phyloP scores from a whole-genome alignment of 768 basidiomycete genomes.

The Amanita phalloides region DNA sequence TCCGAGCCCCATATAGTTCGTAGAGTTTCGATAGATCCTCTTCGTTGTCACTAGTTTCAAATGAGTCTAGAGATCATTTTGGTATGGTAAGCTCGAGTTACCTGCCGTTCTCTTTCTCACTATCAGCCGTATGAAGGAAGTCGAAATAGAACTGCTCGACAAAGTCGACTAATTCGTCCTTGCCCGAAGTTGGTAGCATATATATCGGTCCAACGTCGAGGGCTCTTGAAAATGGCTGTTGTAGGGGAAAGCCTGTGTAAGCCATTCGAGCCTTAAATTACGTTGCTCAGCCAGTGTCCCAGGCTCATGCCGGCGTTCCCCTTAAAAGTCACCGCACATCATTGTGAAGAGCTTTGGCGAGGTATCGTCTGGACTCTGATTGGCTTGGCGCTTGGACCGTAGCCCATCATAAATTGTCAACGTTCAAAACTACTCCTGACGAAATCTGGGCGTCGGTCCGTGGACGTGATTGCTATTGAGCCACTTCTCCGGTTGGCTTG shows the following conservation, averaged over 20 bases:
- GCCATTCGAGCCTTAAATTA: background rate
- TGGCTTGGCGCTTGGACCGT: background rate
- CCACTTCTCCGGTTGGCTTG: background rate
- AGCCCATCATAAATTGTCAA: background rate
- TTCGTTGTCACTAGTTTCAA: conserved; percentile 11
- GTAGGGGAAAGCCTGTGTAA: background rate
- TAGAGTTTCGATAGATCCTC: conserved; percentile 19
- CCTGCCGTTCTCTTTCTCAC: conserved; percentile 1
- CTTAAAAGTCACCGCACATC: background rate
- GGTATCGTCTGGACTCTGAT: background rate
- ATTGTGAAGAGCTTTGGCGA: background rate
- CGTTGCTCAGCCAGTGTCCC: conserved; percentile 11
- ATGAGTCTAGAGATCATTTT: background rate
- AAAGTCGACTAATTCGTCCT: background rate
- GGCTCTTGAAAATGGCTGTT: background rate
- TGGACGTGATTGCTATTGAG: background rate
- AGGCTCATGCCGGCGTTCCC: conserved; percentile 14
- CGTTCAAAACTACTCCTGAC: background rate
- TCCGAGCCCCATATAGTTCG: conserved; percentile 16
- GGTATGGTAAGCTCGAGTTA: too few relatives aligned
- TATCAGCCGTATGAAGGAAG: background rate
- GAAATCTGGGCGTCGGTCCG: background rate
- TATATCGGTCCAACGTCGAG: background rate
- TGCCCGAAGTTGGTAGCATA: background rate
- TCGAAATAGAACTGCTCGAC: background rate